A percentile compares a stretch with the other conserved stretches of the same genome.
These are phyloP conservation scores for Eucalyptus shirleyi DNA, from an alignment of 345 rosid genomes.

Conservation along the genomic window DNA sequence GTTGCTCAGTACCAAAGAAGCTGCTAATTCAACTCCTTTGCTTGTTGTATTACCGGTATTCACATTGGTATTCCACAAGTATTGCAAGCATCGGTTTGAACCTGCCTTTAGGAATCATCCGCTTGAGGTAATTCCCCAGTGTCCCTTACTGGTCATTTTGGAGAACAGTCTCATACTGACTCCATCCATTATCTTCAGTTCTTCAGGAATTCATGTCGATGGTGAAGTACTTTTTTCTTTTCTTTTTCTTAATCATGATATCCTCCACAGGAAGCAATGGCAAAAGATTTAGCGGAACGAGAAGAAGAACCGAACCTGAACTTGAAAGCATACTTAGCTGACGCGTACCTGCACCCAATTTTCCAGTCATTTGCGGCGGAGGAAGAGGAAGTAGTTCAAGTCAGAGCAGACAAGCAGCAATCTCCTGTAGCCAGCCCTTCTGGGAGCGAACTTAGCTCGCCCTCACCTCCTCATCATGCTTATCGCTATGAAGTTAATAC, in stretches of 20 bases:
- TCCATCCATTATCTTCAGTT: neutral
- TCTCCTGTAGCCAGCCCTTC: conserved; percentile 4
- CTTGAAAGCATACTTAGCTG: conserved; percentile 23
- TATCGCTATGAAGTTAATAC: neutral
- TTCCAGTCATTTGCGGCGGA: conserved; percentile 23
- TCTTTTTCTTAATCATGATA: neutral
- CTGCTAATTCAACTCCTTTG: conserved; percentile 89
- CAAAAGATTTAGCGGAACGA: conserved; percentile 14
- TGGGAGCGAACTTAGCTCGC: conserved; percentile 36
- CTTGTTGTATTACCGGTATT: conserved; percentile 67
- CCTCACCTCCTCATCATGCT: conserved; percentile 39
- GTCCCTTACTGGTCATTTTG: neutral
- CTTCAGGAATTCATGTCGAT: neutral
- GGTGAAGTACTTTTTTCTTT: neutral
- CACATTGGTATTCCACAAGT: conserved; percentile 80
- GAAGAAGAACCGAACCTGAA: conserved; percentile 18
- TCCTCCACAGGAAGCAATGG: conserved; percentile 31
- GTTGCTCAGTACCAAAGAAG: conserved; percentile 77
- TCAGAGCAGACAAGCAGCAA: neutral
- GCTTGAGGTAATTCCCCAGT: conserved; percentile 45
- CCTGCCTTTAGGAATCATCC: conserved; percentile 92
- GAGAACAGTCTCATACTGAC: neutral
- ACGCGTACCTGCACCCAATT: conserved; percentile 39
- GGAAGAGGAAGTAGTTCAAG: conserved; percentile 4
- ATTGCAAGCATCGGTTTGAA: conserved; percentile 86